phyloP scores from a whole-genome alignment of 768 basidiomycete genomes.

The Termitomyces sp. region DNA sequence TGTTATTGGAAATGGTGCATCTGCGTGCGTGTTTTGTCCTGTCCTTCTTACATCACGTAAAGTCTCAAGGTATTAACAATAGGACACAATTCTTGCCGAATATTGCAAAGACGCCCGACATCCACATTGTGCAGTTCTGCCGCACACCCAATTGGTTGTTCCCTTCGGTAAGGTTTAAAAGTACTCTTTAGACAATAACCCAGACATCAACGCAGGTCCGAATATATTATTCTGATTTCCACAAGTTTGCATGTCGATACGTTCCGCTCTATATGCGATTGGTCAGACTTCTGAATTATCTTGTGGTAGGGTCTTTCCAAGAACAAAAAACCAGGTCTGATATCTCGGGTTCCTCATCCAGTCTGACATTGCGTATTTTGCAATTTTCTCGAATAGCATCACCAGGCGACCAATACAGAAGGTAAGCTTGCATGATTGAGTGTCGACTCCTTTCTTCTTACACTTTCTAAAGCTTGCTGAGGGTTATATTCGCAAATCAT shows the following conservation, averaged over 20 bases:
- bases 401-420: conserved; percentile 2
- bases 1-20: conserved; percentile 54
- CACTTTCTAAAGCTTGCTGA: conserved; percentile 12
- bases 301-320: conserved; percentile 8
- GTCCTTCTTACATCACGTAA: neutral
- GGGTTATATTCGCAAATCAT: conserved; percentile 29
- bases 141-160: conserved; percentile 44
- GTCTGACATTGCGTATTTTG: conserved; percentile 6
- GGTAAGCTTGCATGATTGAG: neutral
- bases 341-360: neutral
- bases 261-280: conserved; percentile 30
- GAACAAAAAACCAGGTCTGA: neutral
- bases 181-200: neutral
- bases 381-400: conserved; percentile 9
- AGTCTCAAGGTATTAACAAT: neutral
- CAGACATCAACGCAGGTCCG: conserved; percentile 12
- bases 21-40: conserved; percentile 32
- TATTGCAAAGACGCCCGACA: conserved; percentile 33
- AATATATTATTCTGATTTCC: conserved; percentile 19
- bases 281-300: conserved; percentile 18
- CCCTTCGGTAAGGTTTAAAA: conserved; percentile 30
- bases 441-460: neutral
- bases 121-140: conserved; percentile 42
- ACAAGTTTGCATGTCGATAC: conserved; percentile 35
- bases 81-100: conserved; percentile 48